These are phyloP conservation scores for Russula emetica DNA, from an alignment of 768 basidiomycete species.

Conservation along the genomic window DNA sequence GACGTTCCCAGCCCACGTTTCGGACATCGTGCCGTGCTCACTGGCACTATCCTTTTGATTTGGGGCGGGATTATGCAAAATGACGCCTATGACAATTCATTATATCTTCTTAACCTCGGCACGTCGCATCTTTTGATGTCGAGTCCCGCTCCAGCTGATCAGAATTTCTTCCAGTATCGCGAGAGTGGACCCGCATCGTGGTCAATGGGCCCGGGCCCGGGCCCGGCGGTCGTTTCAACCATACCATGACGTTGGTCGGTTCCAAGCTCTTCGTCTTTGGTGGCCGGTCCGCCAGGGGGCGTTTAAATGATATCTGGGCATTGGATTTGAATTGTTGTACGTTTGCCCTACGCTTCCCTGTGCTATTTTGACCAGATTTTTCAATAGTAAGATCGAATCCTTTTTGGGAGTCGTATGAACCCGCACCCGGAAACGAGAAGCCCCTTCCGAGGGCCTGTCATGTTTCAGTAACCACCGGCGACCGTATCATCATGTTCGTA, in stretches of 20 bases:
- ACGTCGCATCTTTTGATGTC: conserved; percentile 34
- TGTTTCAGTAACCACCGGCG: conserved; percentile 34
- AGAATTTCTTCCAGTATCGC: conserved; percentile 55
- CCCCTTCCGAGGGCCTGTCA: conserved; percentile 90
- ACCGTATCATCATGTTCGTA: too few species aligned
- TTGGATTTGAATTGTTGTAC: conserved; percentile 93
- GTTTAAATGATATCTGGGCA: conserved; percentile 86
- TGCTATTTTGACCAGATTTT: conserved; percentile 13
- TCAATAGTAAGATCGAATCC: conserved; percentile 69
- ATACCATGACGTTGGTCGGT: conserved; percentile 88
- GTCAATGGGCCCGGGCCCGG: conserved; percentile 70
- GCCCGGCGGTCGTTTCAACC: conserved; percentile 89
- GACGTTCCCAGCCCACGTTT: conserved; percentile 85
- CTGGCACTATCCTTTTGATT: conserved; percentile 90
- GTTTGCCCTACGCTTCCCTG: conserved; percentile 32
- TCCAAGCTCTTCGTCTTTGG: conserved; percentile 94
- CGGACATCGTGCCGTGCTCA: conserved; percentile 87
- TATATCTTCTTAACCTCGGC: conserved; percentile 95
- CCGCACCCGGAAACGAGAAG: conserved; percentile 48
- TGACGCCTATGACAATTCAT: conserved; percentile 83
- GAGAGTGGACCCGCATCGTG: conserved; percentile 90
- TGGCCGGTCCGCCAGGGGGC: conserved; percentile 89
- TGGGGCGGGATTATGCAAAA: conserved; percentile 82
- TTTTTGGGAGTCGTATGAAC: conserved; percentile 76
- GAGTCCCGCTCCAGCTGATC: neutral